Evolutionary conservation across 2,329 filamentous ascomycete species (phyloP).

Genomic region (Stylonectria norvegica): DNA sequence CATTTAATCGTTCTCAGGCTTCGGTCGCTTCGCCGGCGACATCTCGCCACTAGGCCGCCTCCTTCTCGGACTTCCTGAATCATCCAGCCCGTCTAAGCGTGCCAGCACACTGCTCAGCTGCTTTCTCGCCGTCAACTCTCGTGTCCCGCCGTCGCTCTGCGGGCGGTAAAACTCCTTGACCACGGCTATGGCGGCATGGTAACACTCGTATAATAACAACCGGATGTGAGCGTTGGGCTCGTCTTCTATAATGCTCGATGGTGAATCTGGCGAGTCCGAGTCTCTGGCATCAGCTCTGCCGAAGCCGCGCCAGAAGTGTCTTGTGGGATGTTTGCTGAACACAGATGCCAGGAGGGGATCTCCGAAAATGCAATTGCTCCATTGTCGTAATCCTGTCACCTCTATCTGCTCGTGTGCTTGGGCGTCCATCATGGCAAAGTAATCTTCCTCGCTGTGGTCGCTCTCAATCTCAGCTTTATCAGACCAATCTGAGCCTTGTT

Average conservation of each 20-base stretch:
- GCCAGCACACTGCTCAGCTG: constrained; percentile 46
- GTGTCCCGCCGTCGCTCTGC: constrained; percentile 42
- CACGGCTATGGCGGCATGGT: constrained; percentile 51
- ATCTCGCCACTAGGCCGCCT: constrained; percentile 39
- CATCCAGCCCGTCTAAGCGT: constrained; percentile 42
- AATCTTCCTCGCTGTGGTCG: constrained; percentile 3
- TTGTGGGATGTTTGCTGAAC: constrained; percentile 44
- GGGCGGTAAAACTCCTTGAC: constrained; percentile 56
- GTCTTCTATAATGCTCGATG: constrained; percentile 39
- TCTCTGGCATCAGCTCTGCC: constrained; percentile 21
- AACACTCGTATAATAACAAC: constrained; percentile 56
- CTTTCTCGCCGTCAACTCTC: constrained; percentile 52
- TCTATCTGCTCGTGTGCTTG: constrained; percentile 22
- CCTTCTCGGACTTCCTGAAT: constrained; percentile 26
- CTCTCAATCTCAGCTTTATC: constrained; percentile 8
- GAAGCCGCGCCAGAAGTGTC: constrained; percentile 49
- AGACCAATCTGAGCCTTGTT: constrained; percentile 3
- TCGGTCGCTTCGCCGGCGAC: constrained; percentile 45
- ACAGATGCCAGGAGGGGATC: constrained; percentile 53
- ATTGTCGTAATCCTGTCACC: constrained; percentile 54
- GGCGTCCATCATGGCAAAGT: constrained; percentile 1
- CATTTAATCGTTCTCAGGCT: constrained; percentile 23
- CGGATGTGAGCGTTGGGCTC: constrained; percentile 42
- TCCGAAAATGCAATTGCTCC: constrained; percentile 58
- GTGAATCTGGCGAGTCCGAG: constrained; percentile 8